Evolutionary conservation across 1,284 basidiomycete species (phyloP), one percentile per base, ranked within the genome.

Genomic region (Meripilus lineatus): DNA sequence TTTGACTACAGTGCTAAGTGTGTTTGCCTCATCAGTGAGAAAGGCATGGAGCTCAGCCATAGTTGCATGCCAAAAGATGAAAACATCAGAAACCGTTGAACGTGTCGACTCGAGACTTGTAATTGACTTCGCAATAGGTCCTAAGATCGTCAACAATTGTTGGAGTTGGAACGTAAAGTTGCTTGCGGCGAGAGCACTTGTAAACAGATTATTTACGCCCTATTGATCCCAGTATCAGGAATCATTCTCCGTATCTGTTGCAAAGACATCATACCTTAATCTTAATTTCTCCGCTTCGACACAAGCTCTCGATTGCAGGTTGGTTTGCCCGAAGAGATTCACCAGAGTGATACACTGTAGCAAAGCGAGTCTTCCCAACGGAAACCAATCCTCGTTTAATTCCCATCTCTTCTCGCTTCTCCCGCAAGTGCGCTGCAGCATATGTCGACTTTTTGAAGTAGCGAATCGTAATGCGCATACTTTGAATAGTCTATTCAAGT

Each of bases 401-500:
- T 15, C 36, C 47, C 13, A 43, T 24, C 18, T 47, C 35, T 13
- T 48, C 49, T 5, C 50, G 49, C 26, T 39, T 36, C 4, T 46
- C 37, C 2, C 35, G 34, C 1, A 62, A 47, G n/a, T 50, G 46
- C 4, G 48, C 40, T 5, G 49, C 40, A 1, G 53, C 46, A 24
- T 42, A 45, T 3, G 48, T 53, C 1, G 59, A 62, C 26, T 57
- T 59, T 13, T 50, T 55, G 46, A 62, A 58, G 41, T 50, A 47
- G 14, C 53, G 54, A 13, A 55, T 41, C 2, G 47, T 51, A 3
- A 2, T 41, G 26, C 51, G 53, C 32, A 53, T 39, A 15, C 40
- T 44, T 17, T 11, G 10, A 25, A 55, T 50, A 4, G 38, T 28
- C 57, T 57, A 32, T 25, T 38, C 17, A 32, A 38, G n/a, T 10